Evolutionary conservation across 352 stramenopile species (phyloP), one percentile per base, ranked within the genome.

Genomic region (Pythium insidiosum): DNA sequence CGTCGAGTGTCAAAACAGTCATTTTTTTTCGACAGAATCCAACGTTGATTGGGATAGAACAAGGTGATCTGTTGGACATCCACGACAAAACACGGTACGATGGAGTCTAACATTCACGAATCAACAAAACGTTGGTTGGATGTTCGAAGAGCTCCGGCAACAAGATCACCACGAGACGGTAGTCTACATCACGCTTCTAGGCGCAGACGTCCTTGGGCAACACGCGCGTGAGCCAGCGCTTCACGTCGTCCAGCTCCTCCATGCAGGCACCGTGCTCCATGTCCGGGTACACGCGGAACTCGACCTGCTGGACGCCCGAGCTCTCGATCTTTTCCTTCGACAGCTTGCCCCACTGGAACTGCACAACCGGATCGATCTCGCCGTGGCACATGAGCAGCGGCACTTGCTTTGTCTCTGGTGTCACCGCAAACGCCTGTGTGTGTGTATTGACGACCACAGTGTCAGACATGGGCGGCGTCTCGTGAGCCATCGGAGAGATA

Each of bases 381-480:
- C 79, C 76, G 55, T 92, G 79, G 42, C 76, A 89, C 60, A 92
- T 83, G 33, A 88, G 68, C 43, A 88, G 54, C 24, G 76, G 79
- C 22, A 88, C 70, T n/a, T 72, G 46, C 38, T 62, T 68, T 31
- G 64, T 69, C 45, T 82, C 79, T 0, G 63, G 55, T 3, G 59
- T 53, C 18, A 81, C 38, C 12, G 66, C 48, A 36, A 87, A 86
- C n/a, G 66, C 54, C 64, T 84, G 33, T 1, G n/a, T n/a, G n/a
- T n/a, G n/a, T n/a, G n/a, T n/a, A n/a, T n/a, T 19, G 16, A 19
- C 13, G 10, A 13, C 34, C 46, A 53, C 23, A 44, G 18, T 2
- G 20, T 16, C 6, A 43, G 25, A 49, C 16, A 24, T 6, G 13
- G 21, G 25, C n/a, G n/a, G n/a, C n/a, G n/a, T n/a, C n/a, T n/a